phyloP scores from a whole-genome alignment of 768 basidiomycete species.

The Phaeolepiota aurea region DNA sequence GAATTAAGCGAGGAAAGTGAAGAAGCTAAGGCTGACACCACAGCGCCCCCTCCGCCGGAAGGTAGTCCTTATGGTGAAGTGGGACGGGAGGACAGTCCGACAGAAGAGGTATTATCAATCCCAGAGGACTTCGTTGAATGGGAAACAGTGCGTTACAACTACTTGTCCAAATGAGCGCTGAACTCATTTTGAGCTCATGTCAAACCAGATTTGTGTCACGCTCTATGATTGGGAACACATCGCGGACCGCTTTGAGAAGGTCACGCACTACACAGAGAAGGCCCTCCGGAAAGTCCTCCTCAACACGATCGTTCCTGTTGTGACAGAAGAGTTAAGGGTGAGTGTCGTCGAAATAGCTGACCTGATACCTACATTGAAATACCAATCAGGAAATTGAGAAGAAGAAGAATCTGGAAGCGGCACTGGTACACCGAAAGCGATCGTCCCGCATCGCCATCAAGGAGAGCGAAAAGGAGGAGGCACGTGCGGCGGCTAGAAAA shows the following conservation, averaged over 20 bases:
- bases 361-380: not conserved
- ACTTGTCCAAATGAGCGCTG: not conserved
- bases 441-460: conserved; percentile 82
- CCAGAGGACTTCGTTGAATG: conserved; percentile 68
- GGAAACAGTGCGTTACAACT: conserved; percentile 69
- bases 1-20: conserved; percentile 51
- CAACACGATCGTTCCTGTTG: conserved; percentile 60
- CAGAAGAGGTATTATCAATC: too few relatives aligned
- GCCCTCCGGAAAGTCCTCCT: conserved; percentile 62
- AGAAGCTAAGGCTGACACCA: conserved; percentile 6
- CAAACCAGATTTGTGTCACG: conserved; percentile 66
- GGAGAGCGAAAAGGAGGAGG: conserved; percentile 75
- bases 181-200: not conserved
- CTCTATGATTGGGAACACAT: conserved; percentile 82
- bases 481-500: conserved; percentile 46
- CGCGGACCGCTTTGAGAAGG: conserved; percentile 64
- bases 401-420: conserved; percentile 60
- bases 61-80: too few relatives aligned
- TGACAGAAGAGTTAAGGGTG: conserved; percentile 63
- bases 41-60: too few relatives aligned
- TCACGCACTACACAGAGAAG: conserved; percentile 75
- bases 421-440: conserved; percentile 78
- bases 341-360: conserved; percentile 8
- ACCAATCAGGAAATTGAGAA: conserved; percentile 48
- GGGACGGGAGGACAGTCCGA: too few relatives aligned